phyloP scores from a whole-genome alignment of 1,284 basidiomycete genomes.

The Ceratobasidium sp. region DNA sequence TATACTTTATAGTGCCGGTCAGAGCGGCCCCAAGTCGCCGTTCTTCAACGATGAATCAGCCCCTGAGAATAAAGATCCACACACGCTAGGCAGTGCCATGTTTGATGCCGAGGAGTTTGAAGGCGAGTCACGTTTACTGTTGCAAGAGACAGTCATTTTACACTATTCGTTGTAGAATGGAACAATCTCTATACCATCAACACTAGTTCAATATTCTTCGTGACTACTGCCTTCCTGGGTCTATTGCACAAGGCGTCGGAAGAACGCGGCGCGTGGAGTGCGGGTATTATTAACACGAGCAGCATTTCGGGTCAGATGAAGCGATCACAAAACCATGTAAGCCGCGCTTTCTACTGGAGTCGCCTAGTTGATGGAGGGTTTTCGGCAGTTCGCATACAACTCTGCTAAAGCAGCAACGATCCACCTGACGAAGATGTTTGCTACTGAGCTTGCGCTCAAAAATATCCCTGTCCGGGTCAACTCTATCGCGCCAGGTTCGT shows the following conservation, averaged over 20 bases:
- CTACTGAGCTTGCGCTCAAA: slow-evolving; percentile 79
- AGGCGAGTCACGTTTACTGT: no score
- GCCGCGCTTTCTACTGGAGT: slow-evolving; percentile 55
- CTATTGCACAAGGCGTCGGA: no score
- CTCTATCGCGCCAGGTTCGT: slow-evolving; percentile 75
- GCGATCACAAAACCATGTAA: slow-evolving; percentile 78
- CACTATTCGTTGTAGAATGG: slow-evolving; percentile 54
- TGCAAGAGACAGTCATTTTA: no score
- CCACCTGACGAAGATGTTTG: slow-evolving; percentile 79
- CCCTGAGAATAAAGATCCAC: slow-evolving; percentile 72
- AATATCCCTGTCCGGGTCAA: slow-evolving; percentile 67
- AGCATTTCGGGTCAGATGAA: slow-evolving; percentile 80
- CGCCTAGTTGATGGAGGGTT: no score
- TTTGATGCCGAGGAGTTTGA: slow-evolving; percentile 76
- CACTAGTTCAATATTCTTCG: slow-evolving; percentile 79
- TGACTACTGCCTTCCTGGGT: slow-evolving; percentile 80
- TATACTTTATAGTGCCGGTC: slow-evolving; percentile 57
- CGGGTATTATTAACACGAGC: slow-evolving; percentile 80
- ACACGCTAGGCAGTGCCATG: slow-evolving; percentile 72
- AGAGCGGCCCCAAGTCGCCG: no score
- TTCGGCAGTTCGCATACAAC: slow-evolving; percentile 83
- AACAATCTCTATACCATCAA: slow-evolving; percentile 62
- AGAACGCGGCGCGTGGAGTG: no score
- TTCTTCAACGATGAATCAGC: slow-evolving; percentile 72
- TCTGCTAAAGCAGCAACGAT: slow-evolving; percentile 81